Evolutionary conservation across 306 rosid genomes (phyloP), one percentile per base, ranked within the genome.

Genomic region (Trifolium subterraneum): DNA sequence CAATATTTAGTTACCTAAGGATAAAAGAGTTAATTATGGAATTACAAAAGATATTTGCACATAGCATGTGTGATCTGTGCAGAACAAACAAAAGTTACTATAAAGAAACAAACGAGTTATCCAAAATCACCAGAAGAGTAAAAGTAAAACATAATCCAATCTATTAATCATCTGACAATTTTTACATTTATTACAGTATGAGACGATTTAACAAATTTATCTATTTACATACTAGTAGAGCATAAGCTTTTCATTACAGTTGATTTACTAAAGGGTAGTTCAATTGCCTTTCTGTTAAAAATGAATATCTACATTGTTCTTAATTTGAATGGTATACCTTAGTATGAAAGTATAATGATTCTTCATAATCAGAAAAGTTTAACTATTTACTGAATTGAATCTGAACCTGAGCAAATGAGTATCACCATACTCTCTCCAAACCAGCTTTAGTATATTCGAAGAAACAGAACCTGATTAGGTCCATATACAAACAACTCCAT

Each of bases 401-500:
- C 25, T 51, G 58, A 60, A 47, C 18, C 55, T 45, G 33, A 42
- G 68, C 25, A 54, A 69, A 31, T 45, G 47, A 68, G 50, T n/a
- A 67, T 44, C 70, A 2, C 11, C 22, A 71, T 23, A 25, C 22
- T 36, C 29, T 6, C 33, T 50, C 59, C 35, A 16, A 15, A 33
- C 27, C 25, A 35, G 68, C 67, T 31, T 31, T 10, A 75, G 67
- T 51, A 64, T 27, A 51, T 39, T 60, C 81, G 59, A 55, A 45
- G 54, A 59, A 75, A 44, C 23, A 36, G 76, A 73, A 68, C 19
- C 4, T 8, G 62, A 33, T 81, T 48, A 84, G 61, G 89, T 79
- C 99, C 99, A 94, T 64, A 89, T 76, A 74, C 96, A 94, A 55
- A 94, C 86, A 62, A 86, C 45, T 22, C 97, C 99, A 63, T 88